Percentiles rank a stretch among this genome's conserved stretches.
phyloP scores from a whole-genome alignment of 1,139 yeast species.

The Pichia sp. region DNA sequence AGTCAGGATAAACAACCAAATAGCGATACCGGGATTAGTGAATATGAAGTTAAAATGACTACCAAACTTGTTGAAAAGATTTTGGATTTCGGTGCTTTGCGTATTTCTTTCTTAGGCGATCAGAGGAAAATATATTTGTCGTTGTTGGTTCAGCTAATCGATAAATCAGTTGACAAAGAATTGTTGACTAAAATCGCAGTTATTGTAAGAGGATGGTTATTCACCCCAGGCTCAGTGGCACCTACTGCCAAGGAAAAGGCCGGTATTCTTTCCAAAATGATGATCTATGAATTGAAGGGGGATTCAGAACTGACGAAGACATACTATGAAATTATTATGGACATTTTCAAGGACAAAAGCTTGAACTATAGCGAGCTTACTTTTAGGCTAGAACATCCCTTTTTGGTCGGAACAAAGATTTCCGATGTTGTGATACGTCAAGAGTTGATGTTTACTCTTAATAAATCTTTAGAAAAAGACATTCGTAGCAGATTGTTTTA shows the following conservation, averaged over 20 bases:
- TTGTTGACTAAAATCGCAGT: slow-evolving; percentile 69
- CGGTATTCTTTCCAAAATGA: slow-evolving; percentile 87
- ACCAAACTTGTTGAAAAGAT: slow-evolving; percentile 70
- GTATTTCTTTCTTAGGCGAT: slow-evolving; percentile 83
- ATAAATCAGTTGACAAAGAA: slow-evolving; percentile 72
- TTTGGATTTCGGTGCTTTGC: slow-evolving; percentile 66
- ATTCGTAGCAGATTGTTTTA: slow-evolving; percentile 75
- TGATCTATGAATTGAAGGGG: slow-evolving; percentile 83
- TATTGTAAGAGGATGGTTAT: slow-evolving; percentile 85
- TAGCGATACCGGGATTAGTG: slow-evolving; percentile 28
- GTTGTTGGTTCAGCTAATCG: slow-evolving; percentile 81
- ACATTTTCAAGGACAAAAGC: slow-evolving; percentile 75
- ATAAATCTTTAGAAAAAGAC: slow-evolving; percentile 72
- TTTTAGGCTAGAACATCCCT: slow-evolving; percentile 94
- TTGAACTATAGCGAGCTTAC: slow-evolving; percentile 84
- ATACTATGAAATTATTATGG: slow-evolving; percentile 81
- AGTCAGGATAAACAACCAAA: slow-evolving; percentile 36
- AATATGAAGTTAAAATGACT: slow-evolving; percentile 70
- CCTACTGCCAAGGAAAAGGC: slow-evolving; percentile 97
- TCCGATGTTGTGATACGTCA: slow-evolving; percentile 70
- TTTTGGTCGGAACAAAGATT: slow-evolving; percentile 84
- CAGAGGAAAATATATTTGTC: slow-evolving; percentile 86
- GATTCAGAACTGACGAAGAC: slow-evolving; percentile 73
- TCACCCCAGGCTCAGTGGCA: slow-evolving; percentile 63
- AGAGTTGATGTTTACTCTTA: slow-evolving; percentile 72